Evolutionary conservation across 495 filamentous ascomycete genomes (phyloP), one percentile per base, ranked within the genome.

Genomic region (Paragyromitra xinjiangensis): DNA sequence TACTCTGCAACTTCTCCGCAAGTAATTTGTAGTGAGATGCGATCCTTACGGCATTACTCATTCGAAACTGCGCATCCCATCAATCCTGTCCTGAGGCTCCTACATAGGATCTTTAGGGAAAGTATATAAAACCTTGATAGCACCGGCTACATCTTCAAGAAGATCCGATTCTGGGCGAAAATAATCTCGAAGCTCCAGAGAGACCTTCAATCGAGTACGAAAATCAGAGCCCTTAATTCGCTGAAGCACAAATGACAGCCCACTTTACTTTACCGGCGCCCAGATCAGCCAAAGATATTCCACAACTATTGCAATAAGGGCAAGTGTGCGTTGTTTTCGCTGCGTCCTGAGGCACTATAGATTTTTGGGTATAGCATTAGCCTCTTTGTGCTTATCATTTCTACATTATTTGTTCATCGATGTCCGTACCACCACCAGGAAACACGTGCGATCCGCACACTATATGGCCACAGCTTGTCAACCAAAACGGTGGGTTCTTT

Each of bases 381-480:
- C 69, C 22, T 59, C 4, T 9, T 53, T 26, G 39, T 22, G n/a
- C 12, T 29, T 45, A 40, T 58, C 4, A 6, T 53, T 66, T 6
- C 2, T 64, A 14, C 8, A 4, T 53, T n/a, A 14, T 42, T 65
- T 29, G 51, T 53, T 42, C 44, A 34, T 29, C 42, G 53, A 48
- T 69, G 14, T 45, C 16, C 63, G 8, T 71, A 81, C 80, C 80
- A 26, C 79, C 75, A 14, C 64, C 42, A 34, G 74, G 80, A 50
- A 81, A 81, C 26, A 81, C 44, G 58, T 81, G 80, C 24, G 69
- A 73, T 2, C 74, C 71, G 40, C 80, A 81, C 16, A 81, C 58
- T 50, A 81, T 81, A 65, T 81, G 80, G 16, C 79, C 79, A 64
- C 80, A 81, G 53, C 80, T 81, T 24, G 80, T 75, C 62, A 81